These are phyloP conservation scores for Croton laevigatus DNA, from an alignment of 441 rosid species.

Conservation along the genomic window DNA sequence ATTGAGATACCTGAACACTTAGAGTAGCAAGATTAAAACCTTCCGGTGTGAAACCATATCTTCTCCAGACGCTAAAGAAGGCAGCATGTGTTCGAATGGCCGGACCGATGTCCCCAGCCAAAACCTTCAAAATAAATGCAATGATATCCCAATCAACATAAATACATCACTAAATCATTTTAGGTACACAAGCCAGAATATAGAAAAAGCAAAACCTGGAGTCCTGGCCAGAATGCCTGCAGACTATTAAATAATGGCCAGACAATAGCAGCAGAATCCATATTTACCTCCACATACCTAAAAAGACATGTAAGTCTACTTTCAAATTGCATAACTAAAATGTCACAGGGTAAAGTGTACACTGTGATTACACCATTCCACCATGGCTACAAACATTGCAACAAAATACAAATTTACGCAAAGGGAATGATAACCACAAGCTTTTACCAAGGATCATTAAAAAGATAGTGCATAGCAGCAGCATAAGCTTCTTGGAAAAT, in stretches of 20 bases:
- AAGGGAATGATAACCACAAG: conserved; percentile 26
- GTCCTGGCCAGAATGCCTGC: conserved; percentile 99
- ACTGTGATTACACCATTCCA: neutral
- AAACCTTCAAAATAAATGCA: conserved; percentile 53
- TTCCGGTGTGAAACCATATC: conserved; percentile 94
- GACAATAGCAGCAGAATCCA: conserved; percentile 98
- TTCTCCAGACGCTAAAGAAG: conserved; percentile 93
- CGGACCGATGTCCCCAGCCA: conserved; percentile 95
- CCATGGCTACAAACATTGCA: neutral
- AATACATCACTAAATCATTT: neutral
- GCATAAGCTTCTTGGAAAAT: conserved; percentile 94
- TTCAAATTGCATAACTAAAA: conserved; percentile 15
- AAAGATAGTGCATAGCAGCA: conserved; percentile 87
- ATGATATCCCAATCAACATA: conserved; percentile 8
- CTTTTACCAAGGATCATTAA: conserved; percentile 95
- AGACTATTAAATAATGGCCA: conserved; percentile 97
- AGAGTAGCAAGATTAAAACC: conserved; percentile 94
- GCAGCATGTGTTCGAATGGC: conserved; percentile 97
- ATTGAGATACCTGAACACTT: conserved; percentile 53
- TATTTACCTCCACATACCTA: conserved; percentile 99
- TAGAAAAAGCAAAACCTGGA: conserved; percentile 28
- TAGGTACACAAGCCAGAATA: conserved; percentile 10
- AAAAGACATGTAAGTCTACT: conserved; percentile 21
- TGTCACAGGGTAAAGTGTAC: neutral
- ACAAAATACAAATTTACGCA: conserved; percentile 24